phyloP scores from a whole-genome alignment of 2,329 filamentous ascomycete genomes.

The Trichoderma asperellum region DNA sequence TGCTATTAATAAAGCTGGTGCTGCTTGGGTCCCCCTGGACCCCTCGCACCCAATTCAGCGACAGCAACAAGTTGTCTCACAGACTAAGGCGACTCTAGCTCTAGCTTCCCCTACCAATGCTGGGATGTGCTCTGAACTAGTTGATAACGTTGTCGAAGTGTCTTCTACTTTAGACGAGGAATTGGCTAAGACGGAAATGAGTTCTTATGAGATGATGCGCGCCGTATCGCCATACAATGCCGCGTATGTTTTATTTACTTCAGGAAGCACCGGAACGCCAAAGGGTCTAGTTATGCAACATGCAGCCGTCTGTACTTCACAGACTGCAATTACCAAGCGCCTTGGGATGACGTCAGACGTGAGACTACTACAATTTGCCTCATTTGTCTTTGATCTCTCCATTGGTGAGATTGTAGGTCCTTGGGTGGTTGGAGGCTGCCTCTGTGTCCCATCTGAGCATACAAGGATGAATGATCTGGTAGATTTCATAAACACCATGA shows the following conservation, averaged over 20 bases:
- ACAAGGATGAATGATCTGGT: constrained; percentile 25
- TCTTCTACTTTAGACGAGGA: constrained; percentile 1
- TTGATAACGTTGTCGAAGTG: constrained; percentile 27
- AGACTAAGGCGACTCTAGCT: constrained; percentile 28
- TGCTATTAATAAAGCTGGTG: constrained; percentile 32
- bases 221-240: constrained; percentile 27
- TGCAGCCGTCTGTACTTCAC: constrained; percentile 24
- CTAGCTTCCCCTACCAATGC: constrained; percentile 29
- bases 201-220: neutral
- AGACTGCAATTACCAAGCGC: constrained; percentile 16
- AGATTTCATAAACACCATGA: constrained; percentile 24
- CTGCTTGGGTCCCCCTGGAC: constrained; percentile 31
- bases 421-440: constrained; percentile 27
- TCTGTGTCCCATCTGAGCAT: constrained; percentile 31
- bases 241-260: constrained; percentile 31
- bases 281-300: constrained; percentile 32
- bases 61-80: constrained; percentile 27
- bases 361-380: constrained; percentile 32
- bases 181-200: neutral
- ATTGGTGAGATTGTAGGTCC: constrained; percentile 31
- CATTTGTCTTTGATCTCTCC: constrained; percentile 31
- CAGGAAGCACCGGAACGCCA: constrained; percentile 30
- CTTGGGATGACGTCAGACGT: constrained; percentile 18
- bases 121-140: constrained; percentile 32
- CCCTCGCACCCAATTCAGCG: constrained; percentile 29